Evolutionary conservation across 805 yeast genomes (phyloP).

Genomic region (Kodamaea nitidulidarum): DNA sequence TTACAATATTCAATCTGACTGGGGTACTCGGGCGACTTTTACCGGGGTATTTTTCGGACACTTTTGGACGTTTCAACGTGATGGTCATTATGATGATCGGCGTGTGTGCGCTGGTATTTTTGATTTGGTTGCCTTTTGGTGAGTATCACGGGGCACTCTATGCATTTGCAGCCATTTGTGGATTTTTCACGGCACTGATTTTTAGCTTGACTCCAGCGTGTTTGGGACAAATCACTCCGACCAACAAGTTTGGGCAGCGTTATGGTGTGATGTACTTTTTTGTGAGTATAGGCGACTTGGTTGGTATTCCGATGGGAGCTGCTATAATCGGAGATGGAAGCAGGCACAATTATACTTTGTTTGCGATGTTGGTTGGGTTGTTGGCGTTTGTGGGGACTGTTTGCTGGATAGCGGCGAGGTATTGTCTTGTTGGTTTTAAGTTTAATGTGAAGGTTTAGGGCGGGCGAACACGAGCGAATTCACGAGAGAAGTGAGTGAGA

Average conservation of each 20-base stretch:
- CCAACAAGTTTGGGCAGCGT: conserved; percentile 61
- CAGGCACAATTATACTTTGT: conserved; percentile 24
- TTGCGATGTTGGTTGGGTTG: conserved; percentile 31
- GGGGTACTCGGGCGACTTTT: conserved; percentile 52
- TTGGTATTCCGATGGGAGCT: conserved; percentile 36
- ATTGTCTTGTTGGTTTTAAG: conserved; percentile 26
- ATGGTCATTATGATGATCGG: conserved; percentile 46
- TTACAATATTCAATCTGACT: conserved; percentile 44
- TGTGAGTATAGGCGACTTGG: conserved; percentile 42
- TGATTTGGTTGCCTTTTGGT: conserved; percentile 70
- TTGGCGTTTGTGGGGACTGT: conserved; percentile 23
- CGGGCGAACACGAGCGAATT: no score
- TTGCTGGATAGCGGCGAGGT: conserved; percentile 31
- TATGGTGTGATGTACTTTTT: conserved; percentile 65
- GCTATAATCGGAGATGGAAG: conserved; percentile 33
- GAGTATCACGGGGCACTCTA: conserved; percentile 38
- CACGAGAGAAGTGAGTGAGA: neutral
- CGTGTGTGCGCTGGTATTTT: conserved; percentile 45
- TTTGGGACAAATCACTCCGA: conserved; percentile 60
- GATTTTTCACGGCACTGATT: conserved; percentile 59
- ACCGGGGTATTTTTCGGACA: conserved; percentile 55
- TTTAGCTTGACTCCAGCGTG: conserved; percentile 66
- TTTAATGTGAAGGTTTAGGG: conserved; percentile 11
- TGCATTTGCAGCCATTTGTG: conserved; percentile 51
- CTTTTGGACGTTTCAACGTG: conserved; percentile 53